Percentiles rank a stretch among this genome's conserved stretches.
These are phyloP conservation scores for Rhodotorula glutinis DNA, from an alignment of 1,284 basidiomycete species.

Conservation along the genomic window DNA sequence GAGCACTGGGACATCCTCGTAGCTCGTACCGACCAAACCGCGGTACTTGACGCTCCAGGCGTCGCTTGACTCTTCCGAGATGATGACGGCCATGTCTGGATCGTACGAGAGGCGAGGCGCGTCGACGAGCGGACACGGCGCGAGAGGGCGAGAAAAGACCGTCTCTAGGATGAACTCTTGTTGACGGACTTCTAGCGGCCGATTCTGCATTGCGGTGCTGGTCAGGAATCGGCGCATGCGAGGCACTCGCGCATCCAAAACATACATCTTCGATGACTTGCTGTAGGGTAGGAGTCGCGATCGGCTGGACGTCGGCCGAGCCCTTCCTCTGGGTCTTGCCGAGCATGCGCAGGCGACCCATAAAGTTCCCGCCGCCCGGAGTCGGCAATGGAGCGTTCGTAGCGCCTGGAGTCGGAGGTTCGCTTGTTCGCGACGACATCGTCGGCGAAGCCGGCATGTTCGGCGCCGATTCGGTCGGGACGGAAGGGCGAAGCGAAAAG, in stretches of 20 bases:
- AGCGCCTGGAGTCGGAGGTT: not conserved
- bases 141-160: conserved; percentile 65
- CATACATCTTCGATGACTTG: conserved; percentile 15
- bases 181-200: conserved; percentile 43
- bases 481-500: conserved; percentile 32
- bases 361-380: conserved; percentile 25
- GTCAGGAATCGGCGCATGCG: not conserved
- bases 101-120: conserved; percentile 67
- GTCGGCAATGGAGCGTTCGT: conserved; percentile 11
- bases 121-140: conserved; percentile 68
- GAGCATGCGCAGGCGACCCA: conserved; percentile 33
- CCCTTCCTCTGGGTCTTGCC: conserved; percentile 38
- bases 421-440: not conserved
- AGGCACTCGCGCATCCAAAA: not conserved
- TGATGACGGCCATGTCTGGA: conserved; percentile 64
- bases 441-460: conserved; percentile 2
- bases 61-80: conserved; percentile 74
- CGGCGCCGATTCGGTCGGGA: not conserved
- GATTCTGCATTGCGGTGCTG: not conserved
- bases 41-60: conserved; percentile 73
- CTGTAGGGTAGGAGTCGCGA: conserved; percentile 6
- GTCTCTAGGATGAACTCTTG: conserved; percentile 57
- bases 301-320: conserved; percentile 16
- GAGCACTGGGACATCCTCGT: conserved; percentile 62
- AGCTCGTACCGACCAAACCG: conserved; percentile 63